Conservation (phyloP, 164 flowering plant species). For the grape (Vitis vinifera) region DNA sequence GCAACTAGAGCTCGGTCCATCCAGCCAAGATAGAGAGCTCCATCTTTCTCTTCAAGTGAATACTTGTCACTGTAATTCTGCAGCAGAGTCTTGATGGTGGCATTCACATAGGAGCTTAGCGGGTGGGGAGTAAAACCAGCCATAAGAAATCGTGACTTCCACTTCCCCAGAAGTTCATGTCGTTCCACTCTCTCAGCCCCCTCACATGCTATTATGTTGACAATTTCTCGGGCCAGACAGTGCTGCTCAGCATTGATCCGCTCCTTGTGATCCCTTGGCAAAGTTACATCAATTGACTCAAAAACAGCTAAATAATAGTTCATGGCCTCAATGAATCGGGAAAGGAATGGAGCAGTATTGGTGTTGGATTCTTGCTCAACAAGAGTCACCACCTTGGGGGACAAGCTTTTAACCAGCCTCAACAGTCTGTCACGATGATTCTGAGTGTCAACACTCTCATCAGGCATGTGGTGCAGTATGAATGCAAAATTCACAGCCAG, state of each 20-base stretch:
- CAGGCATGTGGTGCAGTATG: conserved; percentile 77
- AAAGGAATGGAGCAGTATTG: conserved; percentile 63
- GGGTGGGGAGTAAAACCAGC: conserved; percentile 76
- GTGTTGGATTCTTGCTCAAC: conserved; percentile 79
- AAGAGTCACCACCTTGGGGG: conserved; percentile 83
- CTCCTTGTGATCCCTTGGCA: conserved; percentile 67
- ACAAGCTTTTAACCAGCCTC: conserved; percentile 65
- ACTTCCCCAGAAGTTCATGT: conserved; percentile 68
- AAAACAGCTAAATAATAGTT: conserved; percentile 62
- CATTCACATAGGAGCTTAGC: conserved; percentile 56
- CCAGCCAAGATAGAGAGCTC: conserved; percentile 76
- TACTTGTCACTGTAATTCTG: conserved; percentile 50
- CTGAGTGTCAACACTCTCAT: conserved; percentile 65
- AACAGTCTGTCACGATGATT: conserved; percentile 72
- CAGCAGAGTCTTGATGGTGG: conserved; percentile 54
- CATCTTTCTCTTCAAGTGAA: conserved; percentile 66
- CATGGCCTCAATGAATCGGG: conserved; percentile 61
- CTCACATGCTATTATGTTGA: conserved; percentile 79
- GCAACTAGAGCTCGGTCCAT: conserved; percentile 50
- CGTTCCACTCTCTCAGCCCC: conserved; percentile 83
- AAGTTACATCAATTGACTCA: conserved; percentile 65
- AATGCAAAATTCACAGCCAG: conserved; percentile 72
- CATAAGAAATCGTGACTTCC: conserved; percentile 62
- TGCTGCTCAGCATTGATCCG: conserved; percentile 79
- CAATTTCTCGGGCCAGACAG: conserved; percentile 74